Base-by-base conservation (phyloP, 139 green algal genomes). In the Micromonas pusilla region DNA sequence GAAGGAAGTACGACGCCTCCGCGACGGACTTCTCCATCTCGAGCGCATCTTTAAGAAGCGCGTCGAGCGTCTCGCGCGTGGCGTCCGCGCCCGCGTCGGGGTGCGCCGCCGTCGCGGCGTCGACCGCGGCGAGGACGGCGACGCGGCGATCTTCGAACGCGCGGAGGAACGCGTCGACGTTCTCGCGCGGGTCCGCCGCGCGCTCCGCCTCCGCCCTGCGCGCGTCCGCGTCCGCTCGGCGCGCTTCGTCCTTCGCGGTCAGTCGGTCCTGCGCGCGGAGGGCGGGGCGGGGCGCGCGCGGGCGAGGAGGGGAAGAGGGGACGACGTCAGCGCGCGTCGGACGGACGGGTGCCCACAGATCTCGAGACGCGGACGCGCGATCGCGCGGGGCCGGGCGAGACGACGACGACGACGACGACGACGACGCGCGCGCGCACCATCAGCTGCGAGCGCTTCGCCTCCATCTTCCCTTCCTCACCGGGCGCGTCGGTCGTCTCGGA, bases 1-100 rank as follows among this genome's bases (percentile, higher is more conserved):
- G 89, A 19, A 94, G 85, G 81, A 88, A 94, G 82, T 94, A 94
- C 26, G 86, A 82, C 13, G 89, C 90, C 9, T 84, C 80, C 4
- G 90, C 84, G 21, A 83, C 54, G 0, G 38, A 62, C 76, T 85
- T 65, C 81, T 89, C 85, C 70, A 89, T 38, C 0, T 67, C 64
- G 16, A 37, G 31, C 16, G 85, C 20, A 5, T 66, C 38, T 53
- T 9, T 16, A 23, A 23, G 26, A 19, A 83, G 53, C 5, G 19
- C 65, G 6, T 80, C 73, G 6, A 82, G 53, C 73, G 75, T 31
- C 9, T 9, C 45, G 9, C 45, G 9, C 9, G 16, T 9, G 45
- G 9, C 45, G 45, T 57, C 45, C 9, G 45, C 45, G 9, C 9
- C 9, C 45, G 9, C 16, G 45, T 9, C 45, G 16, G 9, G 9